Conservation (phyloP, 2,329 filamentous ascomycete genomes). For the Aspergillus proliferans region DNA sequence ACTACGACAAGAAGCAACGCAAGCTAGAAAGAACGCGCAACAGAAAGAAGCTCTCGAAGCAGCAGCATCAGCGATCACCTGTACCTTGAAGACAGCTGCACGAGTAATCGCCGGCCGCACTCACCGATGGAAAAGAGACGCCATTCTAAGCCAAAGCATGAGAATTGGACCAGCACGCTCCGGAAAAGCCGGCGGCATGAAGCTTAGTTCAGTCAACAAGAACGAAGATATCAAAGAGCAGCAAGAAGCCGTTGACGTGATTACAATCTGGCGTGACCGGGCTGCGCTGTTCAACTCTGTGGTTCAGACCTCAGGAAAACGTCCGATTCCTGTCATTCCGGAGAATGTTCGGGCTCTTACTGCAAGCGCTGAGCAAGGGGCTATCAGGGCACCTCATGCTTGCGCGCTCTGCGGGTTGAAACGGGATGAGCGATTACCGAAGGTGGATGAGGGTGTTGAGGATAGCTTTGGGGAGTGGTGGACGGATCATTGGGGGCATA, state of each 20-base stretch:
- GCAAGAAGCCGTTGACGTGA: constrained; percentile 72
- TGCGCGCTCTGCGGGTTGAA: constrained; percentile 85
- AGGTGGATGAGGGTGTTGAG: constrained; percentile 69
- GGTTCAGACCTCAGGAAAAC: constrained; percentile 30
- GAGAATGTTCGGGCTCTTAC: constrained; percentile 63
- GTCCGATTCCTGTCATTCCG: constrained; percentile 61
- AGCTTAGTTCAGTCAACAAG: constrained; percentile 78
- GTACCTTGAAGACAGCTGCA: constrained; percentile 54
- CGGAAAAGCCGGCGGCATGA: constrained; percentile 76
- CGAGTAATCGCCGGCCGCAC: constrained; percentile 79
- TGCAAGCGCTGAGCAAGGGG: constrained; percentile 58
- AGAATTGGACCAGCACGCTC: constrained; percentile 69
- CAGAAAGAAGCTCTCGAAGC: constrained; percentile 22
- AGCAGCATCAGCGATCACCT: constrained; percentile 21
- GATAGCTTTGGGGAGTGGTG: constrained; percentile 98
- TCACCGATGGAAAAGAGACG: constrained; percentile 84
- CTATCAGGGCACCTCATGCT: constrained; percentile 63
- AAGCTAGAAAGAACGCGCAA: constrained; percentile 55
- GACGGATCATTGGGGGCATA: constrained; percentile 81
- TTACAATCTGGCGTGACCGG: constrained; percentile 67
- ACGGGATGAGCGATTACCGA: constrained; percentile 73
- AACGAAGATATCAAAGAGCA: constrained; percentile 77
- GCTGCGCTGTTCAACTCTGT: constrained; percentile 68
- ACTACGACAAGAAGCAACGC: constrained; percentile 59
- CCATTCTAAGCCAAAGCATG: constrained; percentile 78